A percentile compares a stretch with the other conserved stretches of the same genome.
These are phyloP conservation scores for Dictyostelium brefeldianum DNA, from an alignment of 78 protist genomes.

Conservation along the genomic window DNA sequence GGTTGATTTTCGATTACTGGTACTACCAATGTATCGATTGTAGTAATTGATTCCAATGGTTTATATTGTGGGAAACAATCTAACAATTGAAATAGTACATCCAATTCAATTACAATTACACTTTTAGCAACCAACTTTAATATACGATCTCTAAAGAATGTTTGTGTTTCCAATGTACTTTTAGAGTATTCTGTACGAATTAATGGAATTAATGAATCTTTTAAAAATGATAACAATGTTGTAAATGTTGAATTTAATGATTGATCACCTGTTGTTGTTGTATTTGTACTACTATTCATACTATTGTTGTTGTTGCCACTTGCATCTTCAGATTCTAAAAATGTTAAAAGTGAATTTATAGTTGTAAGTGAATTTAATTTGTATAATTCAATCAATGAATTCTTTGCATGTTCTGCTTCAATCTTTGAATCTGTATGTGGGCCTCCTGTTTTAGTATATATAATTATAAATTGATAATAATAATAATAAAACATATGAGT, in stretches of 20 bases:
- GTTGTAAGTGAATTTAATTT: constrained; percentile 56
- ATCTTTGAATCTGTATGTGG: constrained; percentile 56
- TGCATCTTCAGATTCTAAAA: constrained; percentile 27
- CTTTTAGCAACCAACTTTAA: constrained; percentile 26
- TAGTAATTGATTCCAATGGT: neutral
- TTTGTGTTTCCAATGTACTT: constrained; percentile 27
- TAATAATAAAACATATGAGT: neutral
- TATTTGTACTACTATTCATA: too few species aligned
- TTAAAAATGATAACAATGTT: constrained; percentile 15
- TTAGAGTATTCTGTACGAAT: constrained; percentile 37
- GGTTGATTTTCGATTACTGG: constrained; percentile 23
- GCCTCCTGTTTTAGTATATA: too few species aligned
- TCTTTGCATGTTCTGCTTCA: constrained; percentile 38
- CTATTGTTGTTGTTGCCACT: too few species aligned
- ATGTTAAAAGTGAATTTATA: constrained; percentile 14
- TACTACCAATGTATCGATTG: neutral
- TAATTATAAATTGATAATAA: neutral
- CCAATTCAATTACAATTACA: neutral
- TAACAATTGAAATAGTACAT: constrained; percentile 32
- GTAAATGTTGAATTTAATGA: neutral
- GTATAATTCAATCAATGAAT: constrained; percentile 28
- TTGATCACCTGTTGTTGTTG: constrained; percentile 7
- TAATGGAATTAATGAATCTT: constrained; percentile 20
- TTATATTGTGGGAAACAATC: constrained; percentile 55
- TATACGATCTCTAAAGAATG: constrained; percentile 49